These are phyloP conservation scores for Microbotryum silenes-acaulis DNA, from an alignment of 1,284 basidiomycete species.

Conservation along the genomic window DNA sequence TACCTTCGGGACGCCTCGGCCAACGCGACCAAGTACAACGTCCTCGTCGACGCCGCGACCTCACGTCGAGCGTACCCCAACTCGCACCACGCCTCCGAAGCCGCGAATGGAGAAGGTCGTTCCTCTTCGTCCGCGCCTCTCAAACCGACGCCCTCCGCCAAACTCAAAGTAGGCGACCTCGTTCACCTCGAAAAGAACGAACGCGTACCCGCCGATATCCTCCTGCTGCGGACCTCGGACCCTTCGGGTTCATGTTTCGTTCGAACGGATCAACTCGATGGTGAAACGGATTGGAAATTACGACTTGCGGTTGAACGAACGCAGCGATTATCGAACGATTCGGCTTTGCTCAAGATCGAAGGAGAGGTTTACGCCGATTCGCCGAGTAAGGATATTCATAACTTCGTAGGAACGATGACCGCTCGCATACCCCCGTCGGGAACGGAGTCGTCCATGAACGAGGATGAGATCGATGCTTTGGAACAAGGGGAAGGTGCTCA, in stretches of 20 bases:
- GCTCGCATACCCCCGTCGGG: slow-evolving; percentile 43
- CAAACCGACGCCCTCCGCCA: slow-evolving; percentile 68
- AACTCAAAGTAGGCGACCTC: slow-evolving; percentile 83
- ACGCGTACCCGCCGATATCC: slow-evolving; percentile 88
- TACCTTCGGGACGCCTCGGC: slow-evolving; percentile 85
- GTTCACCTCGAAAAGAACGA: slow-evolving; percentile 93
- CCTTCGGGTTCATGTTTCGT: slow-evolving; percentile 90
- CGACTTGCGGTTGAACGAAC: slow-evolving; percentile 78
- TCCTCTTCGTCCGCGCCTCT: slow-evolving; percentile 24
- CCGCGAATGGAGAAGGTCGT: background rate
- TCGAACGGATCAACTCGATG: slow-evolving; percentile 94
- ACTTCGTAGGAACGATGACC: slow-evolving; percentile 88
- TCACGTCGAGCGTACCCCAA: slow-evolving; percentile 31
- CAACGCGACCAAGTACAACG: slow-evolving; percentile 84
- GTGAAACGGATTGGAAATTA: slow-evolving; percentile 99
- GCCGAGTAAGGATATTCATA: slow-evolving; percentile 94
- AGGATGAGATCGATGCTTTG: background rate
- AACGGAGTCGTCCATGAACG: slow-evolving; percentile 17
- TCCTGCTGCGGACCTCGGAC: slow-evolving; percentile 80
- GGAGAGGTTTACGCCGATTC: slow-evolving; percentile 87
- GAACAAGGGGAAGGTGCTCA: slow-evolving; percentile 4
- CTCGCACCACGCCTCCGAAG: slow-evolving; percentile 14
- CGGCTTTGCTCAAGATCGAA: slow-evolving; percentile 61
- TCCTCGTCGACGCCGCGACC: slow-evolving; percentile 54
- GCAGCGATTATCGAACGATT: slow-evolving; percentile 62